Evolutionary conservation across 306 rosid genomes (phyloP).

Genomic region (Acacia melanoxylon): DNA sequence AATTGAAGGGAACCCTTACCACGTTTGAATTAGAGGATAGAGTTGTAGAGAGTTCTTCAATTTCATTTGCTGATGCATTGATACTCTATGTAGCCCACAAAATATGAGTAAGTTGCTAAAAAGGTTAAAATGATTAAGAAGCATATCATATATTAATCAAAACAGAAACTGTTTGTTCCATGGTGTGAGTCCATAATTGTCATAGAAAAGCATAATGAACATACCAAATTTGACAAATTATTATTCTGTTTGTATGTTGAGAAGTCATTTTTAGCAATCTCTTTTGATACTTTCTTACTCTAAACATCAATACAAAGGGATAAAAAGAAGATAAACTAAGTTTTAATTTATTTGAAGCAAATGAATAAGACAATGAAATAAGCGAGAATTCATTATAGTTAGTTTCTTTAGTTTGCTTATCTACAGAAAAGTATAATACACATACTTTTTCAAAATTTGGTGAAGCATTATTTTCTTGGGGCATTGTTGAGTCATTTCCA

Average conservation of each 20-base stretch:
- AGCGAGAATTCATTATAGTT: not conserved
- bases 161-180: not conserved
- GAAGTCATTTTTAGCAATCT: not conserved
- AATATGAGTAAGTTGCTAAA: not conserved
- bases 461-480: not conserved
- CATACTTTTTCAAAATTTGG: not conserved
- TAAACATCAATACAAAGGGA: not conserved
- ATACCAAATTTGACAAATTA: not conserved
- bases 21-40: no score
- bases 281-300: not conserved
- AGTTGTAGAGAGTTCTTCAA: no score
- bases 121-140: not conserved
- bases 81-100: not conserved
- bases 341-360: not conserved
- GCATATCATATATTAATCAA: not conserved
- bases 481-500: not conserved
- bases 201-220: not conserved
- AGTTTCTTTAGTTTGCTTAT: not conserved
- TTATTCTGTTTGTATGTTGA: not conserved
- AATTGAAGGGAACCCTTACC: no score
- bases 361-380: not conserved
- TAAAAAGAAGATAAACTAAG: no score
- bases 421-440: not conserved
- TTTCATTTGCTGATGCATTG: no score
- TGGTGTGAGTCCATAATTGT: not conserved